Evolutionary conservation across 2,329 filamentous ascomycete genomes (phyloP), one percentile per base, ranked within the genome.

Genomic region (Cercospora citrullina): DNA sequence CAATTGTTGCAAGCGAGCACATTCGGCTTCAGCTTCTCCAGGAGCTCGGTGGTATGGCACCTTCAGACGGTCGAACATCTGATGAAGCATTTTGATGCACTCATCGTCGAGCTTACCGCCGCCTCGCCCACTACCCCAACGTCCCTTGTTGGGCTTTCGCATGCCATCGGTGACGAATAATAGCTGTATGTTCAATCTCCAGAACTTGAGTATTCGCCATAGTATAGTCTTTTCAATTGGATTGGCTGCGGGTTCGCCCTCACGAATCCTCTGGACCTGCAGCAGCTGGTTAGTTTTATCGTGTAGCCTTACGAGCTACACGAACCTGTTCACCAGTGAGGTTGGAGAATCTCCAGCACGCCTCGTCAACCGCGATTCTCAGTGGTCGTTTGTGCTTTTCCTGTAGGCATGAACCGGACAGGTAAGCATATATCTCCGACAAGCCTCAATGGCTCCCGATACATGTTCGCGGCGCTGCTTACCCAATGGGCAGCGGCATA

Each of bases 101-200:
- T 80, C 69, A 55, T 75, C 76, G 23, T 81, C 75, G 18, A 82
- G 70, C n/a, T 70, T 75, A 1, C 74, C 71, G 12, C 75, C 76
- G 0, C 74, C 72, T 36, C 71, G 60, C 48, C 78, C 70, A 9
- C 75, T 80, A 74, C 76, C 73, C 33, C 66, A 60, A 18, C 66
- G 48, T 1, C 55, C 57, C 23, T 72, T 69, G 26, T 55, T 53
- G 0, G 79, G 78, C 66, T 77, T 81, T 16, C 81, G 80, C 9
- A 83, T 78, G 0, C 86, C 85, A 66, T 87, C 86, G 68, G 86
- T 86, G 3, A 88, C 81, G 65, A 87, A 86, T 6, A 87, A 71
- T 1, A 84, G 78, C 48, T 85, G 80, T 5, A 88, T 82, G 16
- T 85, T 81, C 5, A 84, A 78, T 21, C 80, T 80, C 28, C 85